Base-by-base conservation (phyloP, 2,329 filamentous ascomycete genomes). In the Talaromyces islandicus region DNA sequence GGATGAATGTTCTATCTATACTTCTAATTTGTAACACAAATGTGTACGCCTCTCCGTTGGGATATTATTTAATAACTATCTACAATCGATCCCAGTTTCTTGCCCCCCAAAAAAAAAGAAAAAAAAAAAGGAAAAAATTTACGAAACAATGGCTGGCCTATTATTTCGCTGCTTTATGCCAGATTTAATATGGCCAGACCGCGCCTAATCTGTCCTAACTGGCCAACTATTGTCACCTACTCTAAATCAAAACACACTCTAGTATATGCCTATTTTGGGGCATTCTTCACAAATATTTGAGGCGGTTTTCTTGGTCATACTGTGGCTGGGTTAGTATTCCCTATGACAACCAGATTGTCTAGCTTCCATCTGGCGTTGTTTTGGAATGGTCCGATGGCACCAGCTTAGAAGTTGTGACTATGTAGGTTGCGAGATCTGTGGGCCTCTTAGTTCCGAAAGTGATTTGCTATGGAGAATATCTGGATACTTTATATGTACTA, bases 341-440 rank as follows among this genome's bases (percentile, higher is more conserved):
- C 9, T 74, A 64, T 54, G 65, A 72, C 29, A 70, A 69, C 56
- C 67, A 73, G 55, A 73, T 75, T 56, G 66, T 68, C 19, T 64
- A 71, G 32, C 69, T 76, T 58, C 73, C 70, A 54, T 76, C 75
- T 60, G 72, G 72, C 4, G 64, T 75, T 10, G 64, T 76, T 14
- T 57, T 76, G 57, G 76, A 76, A 69, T 75, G 69, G 70, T 72
- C 72, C 10, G 70, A 76, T 65, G 67, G 71, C 41, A 74, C 71
- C 43, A 64, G 65, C 7, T 53, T 75, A 25, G 69, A 75, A 62
- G 68, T 70, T 27, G 59, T 71, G 24, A 64, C 71, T 17, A 75
- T 72, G 63, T 55, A 74, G 58, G 66, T 73, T 55, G 69, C 68
- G 9, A 61, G 65, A 61, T 62, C 57, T 12, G 71, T 69, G 30